These are phyloP conservation scores for Paxillus ammoniavirescens DNA, from an alignment of 768 basidiomycete genomes.

Conservation along the genomic window DNA sequence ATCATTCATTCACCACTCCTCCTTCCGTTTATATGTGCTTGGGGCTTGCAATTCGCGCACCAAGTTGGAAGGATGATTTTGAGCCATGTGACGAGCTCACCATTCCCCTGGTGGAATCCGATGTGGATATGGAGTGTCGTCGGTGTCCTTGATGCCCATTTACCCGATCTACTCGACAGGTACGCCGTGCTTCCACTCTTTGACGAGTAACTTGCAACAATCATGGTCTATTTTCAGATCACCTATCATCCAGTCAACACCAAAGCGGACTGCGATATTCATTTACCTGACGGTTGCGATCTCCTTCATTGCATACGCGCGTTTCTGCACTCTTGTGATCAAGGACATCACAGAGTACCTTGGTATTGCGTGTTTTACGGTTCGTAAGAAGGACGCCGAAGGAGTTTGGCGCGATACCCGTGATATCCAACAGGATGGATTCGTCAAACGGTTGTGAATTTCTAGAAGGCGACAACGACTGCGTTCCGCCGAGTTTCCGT, in stretches of 20 bases:
- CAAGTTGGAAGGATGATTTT: constrained; percentile 92
- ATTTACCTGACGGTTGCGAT: constrained; percentile 69
- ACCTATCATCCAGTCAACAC: constrained; percentile 74
- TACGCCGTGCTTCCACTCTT: constrained; percentile 34
- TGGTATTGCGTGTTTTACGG: constrained; percentile 94
- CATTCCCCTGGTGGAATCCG: constrained; percentile 86
- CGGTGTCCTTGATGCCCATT: constrained; percentile 81
- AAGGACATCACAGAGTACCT: constrained; percentile 85
- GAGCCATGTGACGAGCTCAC: constrained; percentile 81
- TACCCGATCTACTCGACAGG: constrained; percentile 65
- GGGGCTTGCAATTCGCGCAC: constrained; percentile 91
- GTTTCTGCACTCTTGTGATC: constrained; percentile 84
- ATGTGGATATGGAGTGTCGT: constrained; percentile 82
- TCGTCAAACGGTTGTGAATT: constrained; percentile 19
- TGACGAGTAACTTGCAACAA: neutral
- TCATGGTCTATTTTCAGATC: constrained; percentile 37
- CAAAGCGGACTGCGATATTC: constrained; percentile 61
- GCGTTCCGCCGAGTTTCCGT: no score
- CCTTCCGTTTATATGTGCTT: constrained; percentile 85
- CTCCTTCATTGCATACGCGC: constrained; percentile 67
- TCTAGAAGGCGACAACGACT: no score
- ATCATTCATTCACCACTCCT: constrained; percentile 77
- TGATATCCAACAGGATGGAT: constrained; percentile 25
- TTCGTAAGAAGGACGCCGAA: constrained; percentile 74
- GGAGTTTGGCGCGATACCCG: constrained; percentile 55